A percentile compares a stretch with the other conserved stretches of the same genome.
These are phyloP conservation scores for Stagonosporopsis tanaceti DNA, from an alignment of 2,329 filamentous ascomycete genomes.

Conservation along the genomic window DNA sequence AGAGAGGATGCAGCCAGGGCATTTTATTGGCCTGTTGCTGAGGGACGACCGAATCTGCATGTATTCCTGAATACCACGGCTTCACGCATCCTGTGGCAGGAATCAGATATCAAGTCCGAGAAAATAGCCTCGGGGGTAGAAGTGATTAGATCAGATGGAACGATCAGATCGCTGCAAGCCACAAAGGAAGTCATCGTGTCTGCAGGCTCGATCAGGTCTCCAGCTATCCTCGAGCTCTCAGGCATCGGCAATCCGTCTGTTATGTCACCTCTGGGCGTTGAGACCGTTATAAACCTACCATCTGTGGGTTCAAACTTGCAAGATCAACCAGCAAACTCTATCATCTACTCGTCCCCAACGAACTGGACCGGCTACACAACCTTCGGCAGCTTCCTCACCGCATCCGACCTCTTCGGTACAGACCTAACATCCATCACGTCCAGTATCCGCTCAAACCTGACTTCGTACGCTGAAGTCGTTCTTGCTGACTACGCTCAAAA, in stretches of 20 bases:
- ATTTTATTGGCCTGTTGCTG: slow-evolving; percentile 56
- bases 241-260: slow-evolving; percentile 47
- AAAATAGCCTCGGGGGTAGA: slow-evolving; percentile 37
- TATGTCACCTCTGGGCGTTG: slow-evolving; percentile 32
- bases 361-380: slow-evolving; percentile 51
- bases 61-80: slow-evolving; percentile 55
- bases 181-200: slow-evolving; percentile 47
- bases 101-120: background rate
- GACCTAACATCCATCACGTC: slow-evolving; percentile 32
- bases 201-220: slow-evolving; percentile 46
- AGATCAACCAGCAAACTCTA: slow-evolving; percentile 44
- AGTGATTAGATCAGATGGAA: slow-evolving; percentile 28
- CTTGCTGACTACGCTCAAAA: slow-evolving; percentile 28
- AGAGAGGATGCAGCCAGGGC: slow-evolving; percentile 58
- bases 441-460: slow-evolving; percentile 36
- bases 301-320: slow-evolving; percentile 46
- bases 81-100: slow-evolving; percentile 51
- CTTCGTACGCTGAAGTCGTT: slow-evolving; percentile 38
- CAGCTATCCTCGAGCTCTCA: slow-evolving; percentile 47
- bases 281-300: slow-evolving; percentile 30
- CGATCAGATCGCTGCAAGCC: slow-evolving; percentile 26
- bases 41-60: slow-evolving; percentile 52
- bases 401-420: slow-evolving; percentile 46
- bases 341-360: slow-evolving; percentile 35
- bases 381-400: slow-evolving; percentile 48